Base-by-base conservation (phyloP, 257 asterid species). In the Galeopsis tetrahit region DNA sequence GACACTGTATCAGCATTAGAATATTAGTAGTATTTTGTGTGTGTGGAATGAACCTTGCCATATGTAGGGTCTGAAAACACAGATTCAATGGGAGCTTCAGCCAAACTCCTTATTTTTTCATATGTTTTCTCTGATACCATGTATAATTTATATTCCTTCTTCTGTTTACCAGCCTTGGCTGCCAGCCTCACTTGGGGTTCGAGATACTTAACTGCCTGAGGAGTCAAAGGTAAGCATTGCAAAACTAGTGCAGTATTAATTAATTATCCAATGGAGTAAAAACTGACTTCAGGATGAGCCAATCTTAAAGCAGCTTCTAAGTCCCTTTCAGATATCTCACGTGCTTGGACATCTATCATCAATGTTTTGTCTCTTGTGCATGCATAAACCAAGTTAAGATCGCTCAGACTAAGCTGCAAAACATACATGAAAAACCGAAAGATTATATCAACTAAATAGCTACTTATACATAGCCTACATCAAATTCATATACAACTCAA, bases 331-430 rank as follows among this genome's bases (percentile, higher is more conserved):
- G 98, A 84, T 77, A 92, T 88, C 77, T 85, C 97, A 61, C 96
- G 90, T 32, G 98, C 90, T 77, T 92, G 98, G 69, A 89, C 97
- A 71, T 95, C 99, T 58, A 95, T 95, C 99, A 95, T 95, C 86
- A 95, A 77, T 40, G 99, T 95, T 83, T 95, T 95, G 83, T 95
- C 98, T 85, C 70, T 90, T 57, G 98, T 91, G 86, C 99, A 95
- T 35, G 99, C 99, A 86, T 95, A 95, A 69, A 95, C 90, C 87
- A 95, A 85, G 86, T 90, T 91, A 68, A 95, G 97, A 81, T 95
- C 99, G 58, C 99, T 90, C 77, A 87, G 60, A 73, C 80, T 80
- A 69, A 95, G 97, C 98, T 95, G 96, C 85, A 78, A 15, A 51
- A 77, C 72, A 82, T 64, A 66, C 84, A 76, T 9, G 35, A 71